Evolutionary conservation across 345 rosid genomes (phyloP).

Genomic region (Populus nigra): DNA sequence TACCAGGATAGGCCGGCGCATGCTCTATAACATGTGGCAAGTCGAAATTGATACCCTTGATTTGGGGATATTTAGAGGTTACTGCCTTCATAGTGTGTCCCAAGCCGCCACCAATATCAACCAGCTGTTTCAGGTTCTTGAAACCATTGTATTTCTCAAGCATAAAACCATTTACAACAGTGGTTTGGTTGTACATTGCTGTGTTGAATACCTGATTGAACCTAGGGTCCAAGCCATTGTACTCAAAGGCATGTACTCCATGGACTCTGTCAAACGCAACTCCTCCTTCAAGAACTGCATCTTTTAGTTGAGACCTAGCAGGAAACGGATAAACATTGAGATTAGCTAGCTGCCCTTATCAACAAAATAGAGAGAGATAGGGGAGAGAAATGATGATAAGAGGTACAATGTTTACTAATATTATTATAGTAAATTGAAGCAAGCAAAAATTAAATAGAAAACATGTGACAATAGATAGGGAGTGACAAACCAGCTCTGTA

Average conservation of each 20-base stretch:
- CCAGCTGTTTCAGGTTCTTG: not conserved
- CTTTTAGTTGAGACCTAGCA: not conserved
- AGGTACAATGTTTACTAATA: not conserved
- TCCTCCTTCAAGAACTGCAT: slow-evolving; percentile 9
- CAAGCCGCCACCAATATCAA: slow-evolving; percentile 11
- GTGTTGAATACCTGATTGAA: slow-evolving; percentile 1
- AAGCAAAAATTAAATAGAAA: not conserved
- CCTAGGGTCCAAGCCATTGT: not conserved
- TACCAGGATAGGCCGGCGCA: not conserved
- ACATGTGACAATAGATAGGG: not conserved
- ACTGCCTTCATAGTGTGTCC: not conserved
- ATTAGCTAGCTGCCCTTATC: not conserved
- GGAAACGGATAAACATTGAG: too few species aligned
- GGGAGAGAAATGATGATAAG: not conserved
- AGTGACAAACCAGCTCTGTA: slow-evolving; percentile 13
- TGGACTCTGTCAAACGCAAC: not conserved
- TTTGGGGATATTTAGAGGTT: slow-evolving; percentile 6
- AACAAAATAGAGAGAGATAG: not conserved
- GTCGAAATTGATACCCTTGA: slow-evolving; percentile 11
- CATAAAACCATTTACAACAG: not conserved
- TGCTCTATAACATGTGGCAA: slow-evolving; percentile 11
- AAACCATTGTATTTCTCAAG: slow-evolving; percentile 5
- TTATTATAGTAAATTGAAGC: not conserved
- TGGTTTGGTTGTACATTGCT: slow-evolving; percentile 11
- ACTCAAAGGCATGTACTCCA: not conserved